Evolutionary conservation across 2,329 filamentous ascomycete species (phyloP).

Genomic region (Neofusicoccum ribis): DNA sequence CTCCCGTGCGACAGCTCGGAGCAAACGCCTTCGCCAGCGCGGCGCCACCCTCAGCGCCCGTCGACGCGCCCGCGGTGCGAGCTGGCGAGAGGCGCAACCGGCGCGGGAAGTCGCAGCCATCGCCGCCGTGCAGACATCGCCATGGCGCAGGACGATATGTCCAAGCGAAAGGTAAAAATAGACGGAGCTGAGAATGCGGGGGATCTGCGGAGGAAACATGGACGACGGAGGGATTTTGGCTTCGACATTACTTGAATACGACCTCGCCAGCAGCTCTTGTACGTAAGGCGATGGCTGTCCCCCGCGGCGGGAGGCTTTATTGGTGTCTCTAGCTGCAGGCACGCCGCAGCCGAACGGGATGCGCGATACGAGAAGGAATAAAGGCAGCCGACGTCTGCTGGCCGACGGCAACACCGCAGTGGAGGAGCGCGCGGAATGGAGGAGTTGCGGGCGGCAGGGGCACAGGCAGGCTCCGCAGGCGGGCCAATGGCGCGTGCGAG

Average conservation of each 20-base stretch:
- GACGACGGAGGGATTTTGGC: background rate
- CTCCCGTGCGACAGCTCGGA: constrained; percentile 1
- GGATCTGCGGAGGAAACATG: background rate
- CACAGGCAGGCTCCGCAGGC: background rate
- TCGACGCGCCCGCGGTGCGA: background rate
- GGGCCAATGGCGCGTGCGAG: background rate
- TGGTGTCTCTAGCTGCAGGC: constrained; percentile 4
- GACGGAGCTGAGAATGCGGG: constrained; percentile 12
- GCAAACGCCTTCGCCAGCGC: background rate
- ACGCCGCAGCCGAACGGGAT: background rate
- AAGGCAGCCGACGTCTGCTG: background rate
- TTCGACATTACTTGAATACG: background rate
- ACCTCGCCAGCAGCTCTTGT: background rate
- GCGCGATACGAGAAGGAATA: background rate
- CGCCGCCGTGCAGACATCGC: background rate
- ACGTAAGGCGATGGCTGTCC: background rate
- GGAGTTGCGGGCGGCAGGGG: background rate
- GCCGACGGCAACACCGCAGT: background rate
- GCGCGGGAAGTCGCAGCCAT: background rate
- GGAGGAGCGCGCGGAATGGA: background rate
- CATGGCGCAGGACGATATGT: constrained; percentile 6
- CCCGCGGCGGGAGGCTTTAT: background rate
- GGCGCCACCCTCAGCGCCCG: background rate
- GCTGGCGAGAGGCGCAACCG: background rate
- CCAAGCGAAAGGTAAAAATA: background rate